Evolutionary conservation across 805 yeast genomes (phyloP).

Genomic region (Scheffersomyces stipitis): DNA sequence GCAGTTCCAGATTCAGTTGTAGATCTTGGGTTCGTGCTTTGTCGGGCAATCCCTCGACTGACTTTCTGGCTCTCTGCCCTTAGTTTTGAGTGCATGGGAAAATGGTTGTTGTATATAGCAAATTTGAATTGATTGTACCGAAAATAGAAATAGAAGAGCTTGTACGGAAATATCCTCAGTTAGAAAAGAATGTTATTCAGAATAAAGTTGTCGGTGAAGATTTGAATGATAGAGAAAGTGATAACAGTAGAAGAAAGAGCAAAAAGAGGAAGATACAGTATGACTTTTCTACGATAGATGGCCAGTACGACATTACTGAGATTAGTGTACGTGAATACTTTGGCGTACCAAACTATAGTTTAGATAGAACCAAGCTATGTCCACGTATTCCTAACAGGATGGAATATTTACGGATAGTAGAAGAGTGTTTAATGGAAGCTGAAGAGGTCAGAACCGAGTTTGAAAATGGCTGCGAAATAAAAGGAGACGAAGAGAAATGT

Average conservation of each 20-base stretch:
- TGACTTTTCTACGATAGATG: constrained; percentile 10
- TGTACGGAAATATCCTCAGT: constrained; percentile 4
- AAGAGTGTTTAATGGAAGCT: constrained; percentile 7
- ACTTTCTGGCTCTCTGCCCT: too few relatives aligned
- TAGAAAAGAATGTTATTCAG: constrained; percentile 1
- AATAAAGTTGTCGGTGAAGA: too few relatives aligned
- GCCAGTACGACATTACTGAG: constrained; percentile 17
- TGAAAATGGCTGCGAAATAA: too few relatives aligned
- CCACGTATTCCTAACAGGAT: constrained; percentile 19
- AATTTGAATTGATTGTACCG: not conserved
- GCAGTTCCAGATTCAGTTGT: too few relatives aligned
- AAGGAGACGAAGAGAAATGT: too few relatives aligned
- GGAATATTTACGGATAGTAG: constrained; percentile 16
- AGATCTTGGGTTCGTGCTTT: too few relatives aligned
- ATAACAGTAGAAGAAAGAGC: not conserved
- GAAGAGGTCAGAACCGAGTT: constrained; percentile 5
- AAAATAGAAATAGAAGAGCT: not conserved
- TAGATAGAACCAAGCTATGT: constrained; percentile 14
- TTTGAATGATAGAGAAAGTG: not conserved
- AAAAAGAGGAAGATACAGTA: constrained; percentile 2
- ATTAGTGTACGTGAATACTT: constrained; percentile 11
- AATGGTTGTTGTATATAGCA: not conserved
- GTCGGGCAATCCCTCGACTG: too few relatives aligned
- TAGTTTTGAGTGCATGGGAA: too few relatives aligned
- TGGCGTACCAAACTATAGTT: constrained; percentile 6